These are phyloP conservation scores for Rhynchospora breviuscula DNA, from an alignment of 176 grass and related monocot genomes.

Conservation along the genomic window DNA sequence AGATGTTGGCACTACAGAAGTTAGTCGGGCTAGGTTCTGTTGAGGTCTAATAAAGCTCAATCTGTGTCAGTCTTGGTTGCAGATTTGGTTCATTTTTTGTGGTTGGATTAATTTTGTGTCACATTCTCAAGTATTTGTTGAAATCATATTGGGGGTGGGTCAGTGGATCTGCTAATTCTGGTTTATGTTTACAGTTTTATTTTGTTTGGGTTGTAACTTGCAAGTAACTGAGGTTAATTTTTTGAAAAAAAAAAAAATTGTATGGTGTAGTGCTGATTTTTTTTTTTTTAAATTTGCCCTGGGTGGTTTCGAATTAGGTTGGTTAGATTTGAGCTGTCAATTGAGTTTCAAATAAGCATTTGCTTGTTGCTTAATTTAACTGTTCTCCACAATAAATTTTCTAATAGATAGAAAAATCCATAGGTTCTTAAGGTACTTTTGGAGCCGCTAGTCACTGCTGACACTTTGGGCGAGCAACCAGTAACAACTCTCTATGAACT, in stretches of 20 bases:
- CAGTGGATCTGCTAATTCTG: background rate
- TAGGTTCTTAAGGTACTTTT: constrained; percentile 56
- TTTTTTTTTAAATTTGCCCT: background rate
- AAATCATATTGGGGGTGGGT: background rate
- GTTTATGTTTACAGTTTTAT: background rate
- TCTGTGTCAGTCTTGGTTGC: background rate
- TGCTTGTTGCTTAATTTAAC: background rate
- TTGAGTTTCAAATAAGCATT: background rate
- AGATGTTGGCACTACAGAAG: background rate
- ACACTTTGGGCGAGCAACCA: constrained; percentile 75
- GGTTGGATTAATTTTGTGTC: background rate
- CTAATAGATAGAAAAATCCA: background rate
- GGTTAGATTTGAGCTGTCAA: background rate
- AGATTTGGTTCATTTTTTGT: background rate
- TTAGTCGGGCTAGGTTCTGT: background rate
- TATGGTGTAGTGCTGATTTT: background rate
- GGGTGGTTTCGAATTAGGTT: background rate
- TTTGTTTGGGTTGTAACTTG: background rate
- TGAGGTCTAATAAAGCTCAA: background rate
- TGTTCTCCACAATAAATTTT: background rate
- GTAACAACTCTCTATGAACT: constrained; percentile 51
- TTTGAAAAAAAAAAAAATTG: background rate
- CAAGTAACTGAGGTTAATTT: background rate
- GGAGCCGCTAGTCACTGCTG: constrained; percentile 66
- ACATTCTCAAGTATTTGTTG: background rate